phyloP scores from a whole-genome alignment of 768 basidiomycete genomes.

The Tricholoma furcatifolium region DNA sequence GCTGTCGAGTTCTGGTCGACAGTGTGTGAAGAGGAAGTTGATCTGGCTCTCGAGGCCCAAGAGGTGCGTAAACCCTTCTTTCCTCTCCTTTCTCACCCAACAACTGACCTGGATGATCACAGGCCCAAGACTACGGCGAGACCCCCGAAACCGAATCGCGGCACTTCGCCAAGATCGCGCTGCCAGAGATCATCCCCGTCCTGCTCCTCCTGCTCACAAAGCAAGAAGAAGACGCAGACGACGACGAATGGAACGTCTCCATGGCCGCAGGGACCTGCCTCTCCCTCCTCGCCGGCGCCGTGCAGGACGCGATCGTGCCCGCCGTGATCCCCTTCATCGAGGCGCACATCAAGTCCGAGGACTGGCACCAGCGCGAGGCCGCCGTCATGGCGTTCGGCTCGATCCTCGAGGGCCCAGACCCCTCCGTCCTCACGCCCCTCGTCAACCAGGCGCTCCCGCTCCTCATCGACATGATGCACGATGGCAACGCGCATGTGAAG shows the following conservation, averaged over 20 bases:
- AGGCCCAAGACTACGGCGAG: constrained; percentile 92
- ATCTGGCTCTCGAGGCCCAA: constrained; percentile 85
- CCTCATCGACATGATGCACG: constrained; percentile 94
- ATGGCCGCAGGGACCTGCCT: constrained; percentile 97
- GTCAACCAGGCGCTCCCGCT: constrained; percentile 93
- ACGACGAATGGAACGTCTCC: constrained; percentile 98
- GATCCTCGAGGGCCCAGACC: constrained; percentile 95
- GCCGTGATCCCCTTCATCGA: constrained; percentile 98
- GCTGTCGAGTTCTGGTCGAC: constrained; percentile 99
- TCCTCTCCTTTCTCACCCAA: not conserved
- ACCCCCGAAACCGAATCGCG: constrained; percentile 81
- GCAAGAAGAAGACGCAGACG: constrained; percentile 96
- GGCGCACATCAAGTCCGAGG: constrained; percentile 84
- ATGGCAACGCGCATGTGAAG: constrained; percentile 82
- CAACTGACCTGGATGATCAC: constrained; percentile 7
- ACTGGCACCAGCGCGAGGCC: constrained; percentile 96
- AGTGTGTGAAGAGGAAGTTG: constrained; percentile 96
- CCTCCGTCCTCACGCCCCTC: constrained; percentile 80
- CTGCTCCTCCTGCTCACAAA: constrained; percentile 83
- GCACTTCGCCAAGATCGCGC: constrained; percentile 90
- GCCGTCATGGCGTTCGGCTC: constrained; percentile 99
- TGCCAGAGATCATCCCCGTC: constrained; percentile 94
- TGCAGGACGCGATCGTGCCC: constrained; percentile 87
- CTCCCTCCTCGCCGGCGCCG: constrained; percentile 83
- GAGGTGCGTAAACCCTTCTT: constrained; percentile 53